A percentile compares a stretch with the other conserved stretches of the same genome.
These are phyloP conservation scores for Sphagnum fallax DNA, from an alignment of 228 moss, liverwort and hornwort species.

Conservation along the genomic window DNA sequence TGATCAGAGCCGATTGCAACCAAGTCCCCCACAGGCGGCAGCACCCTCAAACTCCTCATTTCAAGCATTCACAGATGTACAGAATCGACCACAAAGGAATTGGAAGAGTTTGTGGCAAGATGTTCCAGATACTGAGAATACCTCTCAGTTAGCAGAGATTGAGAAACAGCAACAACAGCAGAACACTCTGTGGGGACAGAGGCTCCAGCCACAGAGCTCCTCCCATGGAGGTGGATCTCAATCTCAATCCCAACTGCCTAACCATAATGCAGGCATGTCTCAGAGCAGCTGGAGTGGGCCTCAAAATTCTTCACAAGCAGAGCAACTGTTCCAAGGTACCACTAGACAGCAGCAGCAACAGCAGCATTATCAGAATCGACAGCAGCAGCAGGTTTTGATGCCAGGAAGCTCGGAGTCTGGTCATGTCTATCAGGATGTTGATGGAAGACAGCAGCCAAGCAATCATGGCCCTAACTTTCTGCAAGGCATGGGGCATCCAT, in stretches of 20 bases:
- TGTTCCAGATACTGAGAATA: constrained; percentile 40
- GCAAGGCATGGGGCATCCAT: constrained; percentile 25
- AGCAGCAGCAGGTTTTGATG: constrained; percentile 43
- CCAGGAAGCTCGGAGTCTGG: constrained; percentile 33
- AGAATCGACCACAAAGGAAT: constrained; percentile 47
- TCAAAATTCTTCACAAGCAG: constrained; percentile 56
- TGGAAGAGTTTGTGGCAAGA: constrained; percentile 94
- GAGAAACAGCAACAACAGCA: constrained; percentile 68
- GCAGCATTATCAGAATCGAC: constrained; percentile 19
- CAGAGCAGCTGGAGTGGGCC: constrained; percentile 56
- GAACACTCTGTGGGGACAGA: constrained; percentile 52
- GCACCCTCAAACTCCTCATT: constrained; percentile 45
- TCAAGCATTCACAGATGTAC: constrained; percentile 58
- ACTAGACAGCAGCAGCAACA: constrained; percentile 42
- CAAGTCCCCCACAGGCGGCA: constrained; percentile 47
- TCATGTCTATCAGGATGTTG: constrained; percentile 36
- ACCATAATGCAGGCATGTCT: constrained; percentile 41
- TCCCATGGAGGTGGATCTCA: constrained; percentile 48
- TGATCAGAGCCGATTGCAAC: constrained; percentile 70
- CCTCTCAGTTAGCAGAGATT: constrained; percentile 56
- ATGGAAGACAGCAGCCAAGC: constrained; percentile 36
- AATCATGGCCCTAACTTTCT: constrained; percentile 29
- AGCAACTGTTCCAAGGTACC: constrained; percentile 36
- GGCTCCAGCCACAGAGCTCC: constrained; percentile 19
- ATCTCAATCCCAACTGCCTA: constrained; percentile 26